Evolutionary conservation across 2,329 filamentous ascomycete species (phyloP).

Genomic region (Gremmenia infestans): DNA sequence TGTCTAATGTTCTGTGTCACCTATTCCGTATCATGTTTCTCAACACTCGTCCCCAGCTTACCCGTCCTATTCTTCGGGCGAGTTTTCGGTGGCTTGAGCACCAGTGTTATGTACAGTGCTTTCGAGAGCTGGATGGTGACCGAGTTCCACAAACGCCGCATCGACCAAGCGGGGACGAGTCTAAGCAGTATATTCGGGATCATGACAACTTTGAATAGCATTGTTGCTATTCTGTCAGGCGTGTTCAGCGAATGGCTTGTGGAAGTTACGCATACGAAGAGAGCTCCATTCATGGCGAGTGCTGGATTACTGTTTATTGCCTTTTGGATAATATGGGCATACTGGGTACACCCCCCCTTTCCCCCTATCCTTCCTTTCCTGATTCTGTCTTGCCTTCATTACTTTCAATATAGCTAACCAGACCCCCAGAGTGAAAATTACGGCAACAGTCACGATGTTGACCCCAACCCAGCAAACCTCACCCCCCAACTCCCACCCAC

Average conservation of each 20-base stretch:
- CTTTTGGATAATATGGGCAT: slow-evolving; percentile 41
- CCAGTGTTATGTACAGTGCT: slow-evolving; percentile 52
- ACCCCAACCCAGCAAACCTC: slow-evolving; percentile 13
- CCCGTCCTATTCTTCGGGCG: slow-evolving; percentile 47
- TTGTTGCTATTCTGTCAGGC: slow-evolving; percentile 51
- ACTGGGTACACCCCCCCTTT: slow-evolving; percentile 39
- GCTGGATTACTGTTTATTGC: slow-evolving; percentile 38
- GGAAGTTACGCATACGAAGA: slow-evolving; percentile 40
- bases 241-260: slow-evolving; percentile 50
- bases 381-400: background rate
- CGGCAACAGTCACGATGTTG: slow-evolving; percentile 47
- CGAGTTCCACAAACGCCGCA: slow-evolving; percentile 45
- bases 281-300: slow-evolving; percentile 48
- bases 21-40: slow-evolving; percentile 49
- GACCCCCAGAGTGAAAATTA: slow-evolving; percentile 17
- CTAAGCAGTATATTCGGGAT: slow-evolving; percentile 49
- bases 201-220: slow-evolving; percentile 48
- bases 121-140: slow-evolving; percentile 60
- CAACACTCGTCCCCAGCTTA: slow-evolving; percentile 41
- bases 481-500: slow-evolving; percentile 12
- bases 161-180: slow-evolving; percentile 39
- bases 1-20: slow-evolving; percentile 51
- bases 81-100: slow-evolving; percentile 49
- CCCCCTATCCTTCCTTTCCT: too few relatives aligned
- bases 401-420: background rate